These are phyloP conservation scores for Oryza australiensis DNA, from an alignment of 176 grass and related monocot genomes.

Conservation along the genomic window DNA sequence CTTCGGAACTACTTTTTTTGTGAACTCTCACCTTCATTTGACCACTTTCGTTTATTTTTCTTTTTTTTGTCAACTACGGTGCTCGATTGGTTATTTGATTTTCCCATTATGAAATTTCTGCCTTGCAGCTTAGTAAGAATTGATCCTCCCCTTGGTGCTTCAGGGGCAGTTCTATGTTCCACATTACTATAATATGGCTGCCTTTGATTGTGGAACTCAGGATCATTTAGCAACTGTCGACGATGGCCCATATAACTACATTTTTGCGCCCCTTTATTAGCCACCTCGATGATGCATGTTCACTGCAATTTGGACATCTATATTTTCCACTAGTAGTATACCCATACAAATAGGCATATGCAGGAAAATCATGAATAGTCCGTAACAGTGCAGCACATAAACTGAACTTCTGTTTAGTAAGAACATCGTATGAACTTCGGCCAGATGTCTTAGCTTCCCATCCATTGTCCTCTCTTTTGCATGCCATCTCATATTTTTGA, in stretches of 20 bases:
- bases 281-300: neutral
- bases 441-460: neutral
- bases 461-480: neutral
- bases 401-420: neutral
- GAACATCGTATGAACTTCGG: conserved; percentile 1
- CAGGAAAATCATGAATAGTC: neutral
- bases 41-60: neutral
- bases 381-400: neutral
- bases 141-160: neutral
- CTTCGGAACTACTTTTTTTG: neutral
- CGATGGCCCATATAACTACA: neutral
- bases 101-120: neutral
- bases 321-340: neutral
- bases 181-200: neutral
- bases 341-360: neutral
- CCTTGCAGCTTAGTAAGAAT: neutral
- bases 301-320: neutral
- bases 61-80: neutral
- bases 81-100: neutral
- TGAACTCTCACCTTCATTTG: neutral
- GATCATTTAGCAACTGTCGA: neutral
- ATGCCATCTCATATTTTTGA: neutral
- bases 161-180: neutral
- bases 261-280: neutral
- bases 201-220: neutral